Conservation (phyloP, 768 basidiomycete species). For the Hebeloma cylindrosporum region DNA sequence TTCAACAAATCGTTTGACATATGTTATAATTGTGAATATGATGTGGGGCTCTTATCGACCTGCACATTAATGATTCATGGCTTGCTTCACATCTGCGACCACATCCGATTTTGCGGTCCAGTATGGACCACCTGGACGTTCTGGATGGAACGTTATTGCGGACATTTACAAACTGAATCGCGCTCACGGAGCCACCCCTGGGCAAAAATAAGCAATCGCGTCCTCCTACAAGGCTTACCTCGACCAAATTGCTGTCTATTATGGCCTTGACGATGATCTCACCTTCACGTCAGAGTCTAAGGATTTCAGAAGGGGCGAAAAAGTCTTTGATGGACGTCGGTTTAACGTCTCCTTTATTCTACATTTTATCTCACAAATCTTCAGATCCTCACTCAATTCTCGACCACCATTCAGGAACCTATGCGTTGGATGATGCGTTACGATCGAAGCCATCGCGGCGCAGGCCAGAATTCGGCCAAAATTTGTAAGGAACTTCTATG, state of each 20-base stretch:
- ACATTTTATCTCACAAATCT: too few relatives aligned
- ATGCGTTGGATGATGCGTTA: too few relatives aligned
- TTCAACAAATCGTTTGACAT: not conserved
- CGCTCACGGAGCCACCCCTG: slow-evolving; percentile 22
- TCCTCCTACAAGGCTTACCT: slow-evolving; percentile 26
- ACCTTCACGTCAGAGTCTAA: too few relatives aligned
- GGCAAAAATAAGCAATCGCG: slow-evolving; percentile 22
- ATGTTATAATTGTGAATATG: slow-evolving; percentile 23
- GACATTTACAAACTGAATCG: slow-evolving; percentile 18
- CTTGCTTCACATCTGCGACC: slow-evolving; percentile 29
- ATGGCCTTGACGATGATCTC: slow-evolving; percentile 12
- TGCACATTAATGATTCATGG: slow-evolving; percentile 33
- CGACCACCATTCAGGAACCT: too few relatives aligned
- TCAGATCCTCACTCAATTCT: too few relatives aligned
- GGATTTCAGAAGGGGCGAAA: too few relatives aligned
- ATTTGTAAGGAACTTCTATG: too few relatives aligned
- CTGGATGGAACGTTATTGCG: slow-evolving; percentile 33
- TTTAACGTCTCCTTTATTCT: too few relatives aligned
- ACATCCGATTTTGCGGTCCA: slow-evolving; percentile 28
- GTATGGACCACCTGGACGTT: slow-evolving; percentile 37
- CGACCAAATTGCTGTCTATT: slow-evolving; percentile 20
- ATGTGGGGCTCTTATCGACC: slow-evolving; percentile 19
- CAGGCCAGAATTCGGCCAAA: too few relatives aligned
- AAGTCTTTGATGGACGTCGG: too few relatives aligned
- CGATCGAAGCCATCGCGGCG: too few relatives aligned